Evolutionary conservation across 2,329 filamentous ascomycete species (phyloP).

Genomic region (Botrytis pseudocinerea): DNA sequence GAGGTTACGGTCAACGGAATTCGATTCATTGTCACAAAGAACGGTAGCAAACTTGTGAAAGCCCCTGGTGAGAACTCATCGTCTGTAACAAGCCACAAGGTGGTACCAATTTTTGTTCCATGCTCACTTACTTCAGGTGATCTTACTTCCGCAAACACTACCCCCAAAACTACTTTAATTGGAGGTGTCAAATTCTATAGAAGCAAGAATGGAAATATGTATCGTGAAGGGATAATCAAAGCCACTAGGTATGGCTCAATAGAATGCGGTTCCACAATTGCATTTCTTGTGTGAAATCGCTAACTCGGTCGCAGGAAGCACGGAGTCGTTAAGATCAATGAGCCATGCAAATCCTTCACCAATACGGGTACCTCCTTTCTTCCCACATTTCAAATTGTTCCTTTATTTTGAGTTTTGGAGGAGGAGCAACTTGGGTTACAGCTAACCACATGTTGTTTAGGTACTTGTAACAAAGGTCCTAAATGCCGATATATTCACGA

Average conservation of each 20-base stretch:
- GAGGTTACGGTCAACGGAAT: conserved; percentile 71
- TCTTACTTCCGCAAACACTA: conserved; percentile 61
- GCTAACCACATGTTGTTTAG: conserved; percentile 51
- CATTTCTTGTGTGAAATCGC: conserved; percentile 39
- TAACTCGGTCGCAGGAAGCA: conserved; percentile 36
- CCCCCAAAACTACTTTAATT: conserved; percentile 71
- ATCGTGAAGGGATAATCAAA: conserved; percentile 73
- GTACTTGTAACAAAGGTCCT: conserved; percentile 80
- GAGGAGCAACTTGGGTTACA: conserved; percentile 33
- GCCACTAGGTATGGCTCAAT: conserved; percentile 67
- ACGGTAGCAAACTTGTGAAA: conserved; percentile 80
- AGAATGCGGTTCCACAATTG: conserved; percentile 7
- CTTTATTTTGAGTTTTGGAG: conserved; percentile 29
- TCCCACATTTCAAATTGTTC: conserved; percentile 38
- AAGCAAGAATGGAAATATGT: conserved; percentile 85
- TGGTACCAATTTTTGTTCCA: conserved; percentile 21
- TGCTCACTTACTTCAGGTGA: conserved; percentile 52
- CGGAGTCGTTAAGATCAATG: conserved; percentile 62
- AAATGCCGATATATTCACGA: conserved; percentile 82
- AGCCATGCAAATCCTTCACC: conserved; percentile 72
- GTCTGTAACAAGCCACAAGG: conserved; percentile 23
- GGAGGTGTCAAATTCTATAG: conserved; percentile 81
- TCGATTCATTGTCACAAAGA: conserved; percentile 69
- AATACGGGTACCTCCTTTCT: conserved; percentile 61
- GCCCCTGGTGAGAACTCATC: conserved; percentile 58